Conservation (phyloP, 148 eudicot genomes). For the Limonium bicolor region DNA sequence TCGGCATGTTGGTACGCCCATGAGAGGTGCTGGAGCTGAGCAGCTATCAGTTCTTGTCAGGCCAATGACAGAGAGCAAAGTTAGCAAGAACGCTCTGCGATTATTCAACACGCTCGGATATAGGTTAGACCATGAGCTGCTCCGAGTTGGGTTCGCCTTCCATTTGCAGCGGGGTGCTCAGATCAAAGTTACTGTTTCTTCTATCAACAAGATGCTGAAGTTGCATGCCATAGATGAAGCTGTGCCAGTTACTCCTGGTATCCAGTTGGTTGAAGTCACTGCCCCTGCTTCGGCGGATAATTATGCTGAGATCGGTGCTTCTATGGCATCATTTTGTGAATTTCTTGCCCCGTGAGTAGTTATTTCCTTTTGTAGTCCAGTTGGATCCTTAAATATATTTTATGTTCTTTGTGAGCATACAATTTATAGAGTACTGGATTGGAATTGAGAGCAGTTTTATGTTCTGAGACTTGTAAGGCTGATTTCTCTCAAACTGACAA, state of each 20-base stretch:
- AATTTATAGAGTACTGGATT: no score
- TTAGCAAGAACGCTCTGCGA: slow-evolving; percentile 83
- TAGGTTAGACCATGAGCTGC: slow-evolving; percentile 69
- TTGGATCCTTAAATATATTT: background rate
- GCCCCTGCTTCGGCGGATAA: slow-evolving; percentile 78
- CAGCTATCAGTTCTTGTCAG: slow-evolving; percentile 80
- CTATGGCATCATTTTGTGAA: slow-evolving; percentile 88
- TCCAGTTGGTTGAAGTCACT: slow-evolving; percentile 93
- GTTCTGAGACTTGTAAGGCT: no score
- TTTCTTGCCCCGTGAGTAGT: slow-evolving; percentile 84
- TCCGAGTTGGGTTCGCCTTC: slow-evolving; percentile 74
- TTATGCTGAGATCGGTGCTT: slow-evolving; percentile 66
- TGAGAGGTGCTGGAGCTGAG: slow-evolving; percentile 95
- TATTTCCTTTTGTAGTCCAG: background rate
- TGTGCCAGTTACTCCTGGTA: slow-evolving; percentile 69
- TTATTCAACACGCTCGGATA: slow-evolving; percentile 72
- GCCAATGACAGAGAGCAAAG: slow-evolving; percentile 71
- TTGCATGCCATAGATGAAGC: slow-evolving; percentile 79
- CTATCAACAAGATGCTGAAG: slow-evolving; percentile 71
- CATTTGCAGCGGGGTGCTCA: slow-evolving; percentile 68
- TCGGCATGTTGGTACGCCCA: slow-evolving; percentile 80
- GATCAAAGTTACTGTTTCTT: slow-evolving; percentile 71
- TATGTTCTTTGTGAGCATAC: background rate
- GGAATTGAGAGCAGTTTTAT: no score
- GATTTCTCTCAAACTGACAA: no score